These are phyloP conservation scores for Cystobasidiopsis lactophilus DNA, from an alignment of 768 basidiomycete genomes.

Conservation along the genomic window DNA sequence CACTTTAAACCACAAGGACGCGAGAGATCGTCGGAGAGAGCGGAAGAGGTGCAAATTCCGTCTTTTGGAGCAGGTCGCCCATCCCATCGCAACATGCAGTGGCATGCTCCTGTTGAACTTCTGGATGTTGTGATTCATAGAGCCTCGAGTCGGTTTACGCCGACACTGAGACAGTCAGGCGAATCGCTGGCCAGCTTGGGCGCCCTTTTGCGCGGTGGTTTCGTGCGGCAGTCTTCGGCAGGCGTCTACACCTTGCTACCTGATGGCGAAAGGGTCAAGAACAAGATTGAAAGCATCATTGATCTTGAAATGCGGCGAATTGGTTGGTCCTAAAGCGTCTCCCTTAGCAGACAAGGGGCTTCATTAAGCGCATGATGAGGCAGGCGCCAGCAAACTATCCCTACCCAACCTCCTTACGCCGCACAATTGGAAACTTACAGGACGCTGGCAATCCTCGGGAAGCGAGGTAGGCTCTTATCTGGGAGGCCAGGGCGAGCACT, in stretches of 20 bases:
- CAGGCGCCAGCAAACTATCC: slow-evolving; percentile 9
- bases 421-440: slow-evolving; percentile 6
- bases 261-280: slow-evolving; percentile 2
- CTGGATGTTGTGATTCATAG: too few relatives aligned
- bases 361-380: neutral
- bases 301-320: slow-evolving; percentile 10
- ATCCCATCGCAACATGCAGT: too few relatives aligned
- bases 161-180: too few relatives aligned
- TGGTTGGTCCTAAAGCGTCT: neutral
- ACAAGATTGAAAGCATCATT: slow-evolving; percentile 8
- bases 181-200: too few relatives aligned
- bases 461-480: slow-evolving; percentile 1
- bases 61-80: too few relatives aligned
- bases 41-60: too few relatives aligned
- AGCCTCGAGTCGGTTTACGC: too few relatives aligned
- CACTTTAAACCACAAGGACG: too few relatives aligned
- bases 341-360: neutral
- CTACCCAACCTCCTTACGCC: slow-evolving; percentile 7
- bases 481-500: neutral
- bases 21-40: too few relatives aligned
- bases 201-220: neutral
- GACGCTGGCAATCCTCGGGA: slow-evolving; percentile 6
- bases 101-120: too few relatives aligned
- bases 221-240: slow-evolving; percentile 9
- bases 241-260: slow-evolving; percentile 10